Evolutionary conservation across 768 basidiomycete genomes (phyloP).

Genomic region (Calocybe cyanea): DNA sequence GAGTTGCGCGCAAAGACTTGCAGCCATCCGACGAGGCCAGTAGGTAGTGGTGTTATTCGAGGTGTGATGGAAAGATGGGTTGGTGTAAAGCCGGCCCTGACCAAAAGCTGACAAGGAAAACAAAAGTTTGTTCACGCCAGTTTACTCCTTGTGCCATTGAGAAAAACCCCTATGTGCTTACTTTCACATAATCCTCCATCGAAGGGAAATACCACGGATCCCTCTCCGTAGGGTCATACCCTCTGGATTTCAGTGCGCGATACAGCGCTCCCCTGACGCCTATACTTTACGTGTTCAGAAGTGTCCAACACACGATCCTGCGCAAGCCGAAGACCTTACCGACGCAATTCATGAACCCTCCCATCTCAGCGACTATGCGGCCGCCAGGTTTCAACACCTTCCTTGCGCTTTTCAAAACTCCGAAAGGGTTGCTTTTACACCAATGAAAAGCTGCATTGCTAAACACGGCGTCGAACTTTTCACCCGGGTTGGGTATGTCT

Average conservation of each 20-base stretch:
- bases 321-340: conserved; percentile 33
- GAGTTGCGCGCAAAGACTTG: conserved; percentile 58
- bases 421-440: conserved; percentile 73
- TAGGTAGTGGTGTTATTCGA: conserved; percentile 47
- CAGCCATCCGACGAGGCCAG: conserved; percentile 64
- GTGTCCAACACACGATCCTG: not conserved
- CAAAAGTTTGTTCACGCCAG: not conserved
- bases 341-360: conserved; percentile 69
- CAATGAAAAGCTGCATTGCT: conserved; percentile 81
- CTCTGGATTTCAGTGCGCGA: conserved; percentile 43
- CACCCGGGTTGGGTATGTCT: conserved; percentile 25
- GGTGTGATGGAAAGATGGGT: conserved; percentile 52
- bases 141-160: not conserved
- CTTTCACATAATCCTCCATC: conserved; percentile 57
- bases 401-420: conserved; percentile 59
- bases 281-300: conserved; percentile 22
- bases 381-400: conserved; percentile 66
- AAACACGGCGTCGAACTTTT: conserved; percentile 71
- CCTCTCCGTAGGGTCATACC: conserved; percentile 51
- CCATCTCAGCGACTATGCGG: conserved; percentile 72
- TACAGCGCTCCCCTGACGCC: conserved; percentile 62
- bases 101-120: conserved; percentile 43
- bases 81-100: conserved; percentile 52
- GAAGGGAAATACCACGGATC: conserved; percentile 91
- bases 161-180: conserved; percentile 24